Evolutionary conservation across 805 yeast genomes (phyloP).

Genomic region (Cyberlindnera americana): DNA sequence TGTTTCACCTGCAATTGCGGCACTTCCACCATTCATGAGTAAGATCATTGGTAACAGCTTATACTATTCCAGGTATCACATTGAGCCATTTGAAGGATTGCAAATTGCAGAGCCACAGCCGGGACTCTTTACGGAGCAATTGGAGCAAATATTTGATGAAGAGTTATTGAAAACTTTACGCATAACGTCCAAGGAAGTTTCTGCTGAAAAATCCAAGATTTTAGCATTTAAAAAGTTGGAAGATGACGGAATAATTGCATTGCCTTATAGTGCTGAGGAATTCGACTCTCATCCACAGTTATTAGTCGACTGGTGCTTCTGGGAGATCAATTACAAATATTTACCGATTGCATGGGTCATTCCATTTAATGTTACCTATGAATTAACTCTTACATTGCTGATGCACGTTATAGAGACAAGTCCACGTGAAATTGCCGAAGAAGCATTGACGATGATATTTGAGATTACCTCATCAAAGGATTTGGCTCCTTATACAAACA

Average conservation of each 20-base stretch:
- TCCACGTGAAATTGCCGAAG: not conserved
- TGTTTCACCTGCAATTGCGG: not conserved
- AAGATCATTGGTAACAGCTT: not conserved
- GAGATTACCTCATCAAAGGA: constrained; percentile 1
- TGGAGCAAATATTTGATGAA: not conserved
- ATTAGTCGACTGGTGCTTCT: constrained; percentile 1
- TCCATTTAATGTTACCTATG: constrained; percentile 1
- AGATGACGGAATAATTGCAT: not conserved
- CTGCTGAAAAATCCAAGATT: not conserved
- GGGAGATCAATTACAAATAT: not conserved
- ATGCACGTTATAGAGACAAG: constrained; percentile 1
- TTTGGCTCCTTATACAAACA: not conserved
- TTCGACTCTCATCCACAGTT: constrained; percentile 2
- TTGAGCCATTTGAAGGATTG: constrained; percentile 2
- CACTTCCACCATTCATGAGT: not conserved
- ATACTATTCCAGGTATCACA: not conserved
- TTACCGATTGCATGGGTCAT: constrained; percentile 1
- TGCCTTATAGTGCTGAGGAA: not conserved
- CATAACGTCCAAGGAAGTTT: not conserved
- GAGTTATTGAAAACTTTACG: not conserved
- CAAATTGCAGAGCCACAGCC: not conserved
- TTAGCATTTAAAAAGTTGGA: not conserved
- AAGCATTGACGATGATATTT: not conserved
- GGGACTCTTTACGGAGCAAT: not conserved
- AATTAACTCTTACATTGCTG: not conserved